These are phyloP conservation scores for Candida sanyaensis DNA, from an alignment of 1,139 yeast species.

Conservation along the genomic window DNA sequence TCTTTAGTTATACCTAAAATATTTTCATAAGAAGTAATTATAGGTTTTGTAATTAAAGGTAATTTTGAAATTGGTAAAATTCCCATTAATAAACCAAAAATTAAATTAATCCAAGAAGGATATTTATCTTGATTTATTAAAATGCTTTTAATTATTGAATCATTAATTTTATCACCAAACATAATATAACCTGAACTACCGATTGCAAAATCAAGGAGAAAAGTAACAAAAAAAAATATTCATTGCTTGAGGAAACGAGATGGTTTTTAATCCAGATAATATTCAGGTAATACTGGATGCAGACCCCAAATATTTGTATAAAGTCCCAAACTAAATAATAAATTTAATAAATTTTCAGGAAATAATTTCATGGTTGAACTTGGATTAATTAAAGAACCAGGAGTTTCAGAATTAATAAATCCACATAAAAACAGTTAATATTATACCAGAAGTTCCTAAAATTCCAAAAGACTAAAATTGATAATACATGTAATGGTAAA, in stretches of 20 bases:
- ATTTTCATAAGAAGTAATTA: constrained; percentile 42
- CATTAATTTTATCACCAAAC: constrained; percentile 40
- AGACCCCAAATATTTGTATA: constrained; percentile 93
- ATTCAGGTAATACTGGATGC: constrained; percentile 81
- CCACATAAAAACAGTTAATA: constrained; percentile 67
- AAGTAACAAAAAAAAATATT: constrained; percentile 38
- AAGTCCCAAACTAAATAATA: constrained; percentile 68
- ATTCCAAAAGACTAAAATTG: constrained; percentile 80
- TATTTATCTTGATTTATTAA: constrained; percentile 32
- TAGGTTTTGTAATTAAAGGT: constrained; percentile 42
- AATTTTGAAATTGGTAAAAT: constrained; percentile 42
- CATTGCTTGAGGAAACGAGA: constrained; percentile 29
- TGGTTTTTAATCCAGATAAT: constrained; percentile 88
- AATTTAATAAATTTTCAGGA: constrained; percentile 34
- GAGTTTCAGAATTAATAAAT: constrained; percentile 48
- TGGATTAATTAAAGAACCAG: constrained; percentile 69
- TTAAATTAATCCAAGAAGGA: constrained; percentile 32
- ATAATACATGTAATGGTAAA: constrained; percentile 70
- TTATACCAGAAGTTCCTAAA: constrained; percentile 64
- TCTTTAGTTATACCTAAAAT: constrained; percentile 17
- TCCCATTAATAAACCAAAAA: constrained; percentile 39
- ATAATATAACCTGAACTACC: constrained; percentile 42
- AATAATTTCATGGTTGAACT: constrained; percentile 57
- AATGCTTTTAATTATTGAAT: constrained; percentile 41
- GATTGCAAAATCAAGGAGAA: constrained; percentile 32